Evolutionary conservation across 805 yeast genomes (phyloP), one percentile per base, ranked within the genome.

Genomic region (Yamadazyma paraphyllophila): DNA sequence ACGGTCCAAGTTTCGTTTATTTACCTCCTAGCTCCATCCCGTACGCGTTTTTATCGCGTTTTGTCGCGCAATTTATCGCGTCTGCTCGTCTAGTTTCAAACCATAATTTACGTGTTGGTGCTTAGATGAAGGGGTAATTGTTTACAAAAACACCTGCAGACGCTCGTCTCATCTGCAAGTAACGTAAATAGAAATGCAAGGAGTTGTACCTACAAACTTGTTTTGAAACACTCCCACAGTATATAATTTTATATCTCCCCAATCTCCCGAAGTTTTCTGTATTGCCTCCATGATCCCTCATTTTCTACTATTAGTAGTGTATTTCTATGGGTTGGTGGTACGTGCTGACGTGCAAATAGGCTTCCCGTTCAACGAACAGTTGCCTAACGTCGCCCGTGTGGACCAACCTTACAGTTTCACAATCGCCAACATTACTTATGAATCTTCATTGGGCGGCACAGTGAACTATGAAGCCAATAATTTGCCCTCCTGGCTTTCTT

Each of bases 331-430:
- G 31, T 9, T 29, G 11, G 24, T 43, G n/a, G 54, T 44, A 24
- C 41, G 39, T 35, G 78, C 81, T 10, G 66, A 76, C 31, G 82
- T 88, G 5, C 70, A 73, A 43, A 71, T 76, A 33, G 87, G 86
- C 37, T 88, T 84, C 71, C 91, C 96, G n/a, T 80, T 90, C 60
- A 66, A 77, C 52, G 81, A 82, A 60, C 99, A 92, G 66, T 74
- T 83, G 16, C 98, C 98, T 4, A 85, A 89, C 29, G 88, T 94
- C 11, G 98, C 96, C 4, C 75, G 95, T 47, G 78, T 81, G 12
- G 79, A 79, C 48, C 72, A 79, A 54, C 54, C 61, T 2, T 92
- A 84, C 65, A 54, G 68, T 14, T 92, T 88, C 65, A 74, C 83
- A 31, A 65, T 92, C 35, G 83, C 90, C 44, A 68, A 77, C 48